Conservation (phyloP, 768 basidiomycete genomes). For the Serendipita sp. region DNA sequence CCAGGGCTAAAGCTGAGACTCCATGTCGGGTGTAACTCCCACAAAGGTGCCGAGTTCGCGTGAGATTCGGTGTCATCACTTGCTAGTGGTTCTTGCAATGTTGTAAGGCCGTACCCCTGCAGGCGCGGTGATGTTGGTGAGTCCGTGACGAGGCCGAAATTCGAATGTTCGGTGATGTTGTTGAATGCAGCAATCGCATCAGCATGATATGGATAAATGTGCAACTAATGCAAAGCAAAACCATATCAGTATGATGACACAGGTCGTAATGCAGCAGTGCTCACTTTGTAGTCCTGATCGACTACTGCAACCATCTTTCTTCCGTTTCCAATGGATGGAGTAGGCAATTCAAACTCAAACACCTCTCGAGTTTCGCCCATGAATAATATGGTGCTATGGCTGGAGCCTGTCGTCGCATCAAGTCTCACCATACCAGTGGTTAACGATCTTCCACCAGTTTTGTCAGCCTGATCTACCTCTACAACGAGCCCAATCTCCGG, state of each 20-base stretch:
- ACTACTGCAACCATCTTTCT: slow-evolving; percentile 45
- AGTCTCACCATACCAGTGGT: slow-evolving; percentile 58
- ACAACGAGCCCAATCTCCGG: slow-evolving; percentile 2
- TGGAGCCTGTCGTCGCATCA: slow-evolving; percentile 46
- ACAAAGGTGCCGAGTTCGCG: slow-evolving; percentile 32
- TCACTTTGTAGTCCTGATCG: slow-evolving; percentile 63
- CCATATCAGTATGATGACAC: background rate
- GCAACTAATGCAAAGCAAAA: slow-evolving; percentile 27
- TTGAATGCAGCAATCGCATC: slow-evolving; percentile 30
- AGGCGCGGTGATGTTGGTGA: slow-evolving; percentile 30
- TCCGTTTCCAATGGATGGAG: slow-evolving; percentile 6
- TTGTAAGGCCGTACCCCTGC: slow-evolving; percentile 31
- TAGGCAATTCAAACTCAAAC: background rate
- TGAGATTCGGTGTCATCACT: slow-evolving; percentile 8
- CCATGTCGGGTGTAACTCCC: slow-evolving; percentile 46
- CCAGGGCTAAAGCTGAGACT: slow-evolving; percentile 35
- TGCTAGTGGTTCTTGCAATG: background rate
- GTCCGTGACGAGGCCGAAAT: slow-evolving; percentile 41
- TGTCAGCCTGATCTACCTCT: slow-evolving; percentile 3
- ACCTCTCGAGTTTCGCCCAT: background rate
- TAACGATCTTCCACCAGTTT: background rate
- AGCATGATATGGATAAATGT: slow-evolving; percentile 50
- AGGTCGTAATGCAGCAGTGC: slow-evolving; percentile 13
- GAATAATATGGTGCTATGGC: background rate
- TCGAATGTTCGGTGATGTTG: slow-evolving; percentile 29